Evolutionary conservation across 73 alveolate species (phyloP).

Genomic region (Tetrahymena thermophila): DNA sequence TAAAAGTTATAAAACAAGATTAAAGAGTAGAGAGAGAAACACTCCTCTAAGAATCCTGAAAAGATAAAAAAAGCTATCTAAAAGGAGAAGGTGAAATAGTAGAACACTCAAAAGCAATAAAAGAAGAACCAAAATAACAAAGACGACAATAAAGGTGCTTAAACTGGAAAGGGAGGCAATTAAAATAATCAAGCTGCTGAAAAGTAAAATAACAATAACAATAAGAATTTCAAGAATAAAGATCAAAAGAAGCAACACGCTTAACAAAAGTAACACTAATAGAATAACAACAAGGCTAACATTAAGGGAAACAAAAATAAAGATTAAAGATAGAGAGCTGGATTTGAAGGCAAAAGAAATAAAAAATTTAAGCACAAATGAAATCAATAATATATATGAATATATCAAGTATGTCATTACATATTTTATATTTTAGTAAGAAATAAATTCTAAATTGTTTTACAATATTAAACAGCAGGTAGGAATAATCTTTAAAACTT

Average conservation of each 20-base stretch:
- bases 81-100: neutral
- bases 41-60: neutral
- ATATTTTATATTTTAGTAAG: neutral
- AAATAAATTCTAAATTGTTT: too few species aligned
- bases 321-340: neutral
- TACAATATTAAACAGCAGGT: neutral
- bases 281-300: neutral
- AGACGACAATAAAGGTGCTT: neutral
- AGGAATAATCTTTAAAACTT: neutral
- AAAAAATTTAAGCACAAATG: neutral
- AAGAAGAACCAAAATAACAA: neutral
- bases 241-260: neutral
- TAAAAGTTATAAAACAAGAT: neutral
- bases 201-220: neutral
- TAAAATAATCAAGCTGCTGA: neutral
- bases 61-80: neutral
- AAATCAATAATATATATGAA: neutral
- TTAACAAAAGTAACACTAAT: neutral
- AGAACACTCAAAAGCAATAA: neutral
- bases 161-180: neutral
- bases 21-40: neutral
- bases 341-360: neutral
- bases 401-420: neutral
- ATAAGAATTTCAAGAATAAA: neutral
- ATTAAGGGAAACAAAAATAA: neutral